phyloP scores from a whole-genome alignment of 257 asterid species.

The Plectranthus barbatus region DNA sequence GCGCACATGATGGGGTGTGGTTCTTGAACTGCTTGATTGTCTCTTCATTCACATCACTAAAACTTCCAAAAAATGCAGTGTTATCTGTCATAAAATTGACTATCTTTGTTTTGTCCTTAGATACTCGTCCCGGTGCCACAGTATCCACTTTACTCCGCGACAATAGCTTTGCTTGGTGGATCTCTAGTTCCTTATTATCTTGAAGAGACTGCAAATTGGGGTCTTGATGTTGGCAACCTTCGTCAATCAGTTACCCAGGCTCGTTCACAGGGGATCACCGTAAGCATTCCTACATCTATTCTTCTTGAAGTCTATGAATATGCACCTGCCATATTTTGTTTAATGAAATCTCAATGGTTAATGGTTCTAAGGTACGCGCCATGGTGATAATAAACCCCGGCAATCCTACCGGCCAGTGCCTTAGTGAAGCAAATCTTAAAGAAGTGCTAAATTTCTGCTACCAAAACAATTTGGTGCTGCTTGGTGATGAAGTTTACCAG shows the following conservation, averaged over 20 bases:
- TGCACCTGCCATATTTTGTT: not conserved
- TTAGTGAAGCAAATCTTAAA: constrained; percentile 68
- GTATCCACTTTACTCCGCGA: constrained; percentile 94
- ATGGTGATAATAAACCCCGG: constrained; percentile 99
- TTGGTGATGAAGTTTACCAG: constrained; percentile 98
- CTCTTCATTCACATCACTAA: not conserved
- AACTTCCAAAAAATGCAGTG: not conserved
- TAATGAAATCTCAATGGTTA: not conserved
- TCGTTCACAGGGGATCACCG: constrained; percentile 82
- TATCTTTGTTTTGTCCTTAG: constrained; percentile 26
- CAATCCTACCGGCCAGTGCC: constrained; percentile 97
- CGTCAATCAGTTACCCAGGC: constrained; percentile 79
- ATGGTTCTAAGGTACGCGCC: constrained; percentile 67
- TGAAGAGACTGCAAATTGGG: constrained; percentile 98
- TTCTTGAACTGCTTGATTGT: not conserved
- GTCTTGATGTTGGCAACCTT: constrained; percentile 78
- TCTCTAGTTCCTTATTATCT: constrained; percentile 93
- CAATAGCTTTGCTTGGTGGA: constrained; percentile 82
- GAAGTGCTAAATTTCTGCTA: constrained; percentile 66
- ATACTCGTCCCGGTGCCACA: constrained; percentile 98
- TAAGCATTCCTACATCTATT: constrained; percentile 23
- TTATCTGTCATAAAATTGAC: not conserved
- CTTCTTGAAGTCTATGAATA: not conserved
- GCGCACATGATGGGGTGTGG: constrained; percentile 69
- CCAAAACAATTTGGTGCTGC: constrained; percentile 72